These are phyloP conservation scores for Rickenella mellea DNA, from an alignment of 768 basidiomycete species.

Conservation along the genomic window DNA sequence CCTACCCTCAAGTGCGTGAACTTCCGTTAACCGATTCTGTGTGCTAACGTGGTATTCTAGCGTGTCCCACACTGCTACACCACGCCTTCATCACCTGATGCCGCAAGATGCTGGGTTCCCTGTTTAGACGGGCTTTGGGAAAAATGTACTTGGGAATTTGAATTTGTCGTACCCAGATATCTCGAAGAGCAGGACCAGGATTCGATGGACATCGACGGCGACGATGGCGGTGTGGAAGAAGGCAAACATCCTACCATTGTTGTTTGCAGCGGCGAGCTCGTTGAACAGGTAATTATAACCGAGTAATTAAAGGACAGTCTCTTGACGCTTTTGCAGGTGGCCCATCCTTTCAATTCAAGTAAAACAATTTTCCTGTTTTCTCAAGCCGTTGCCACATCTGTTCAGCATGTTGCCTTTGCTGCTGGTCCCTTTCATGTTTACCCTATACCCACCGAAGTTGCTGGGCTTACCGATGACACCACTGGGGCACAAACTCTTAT, in stretches of 20 bases:
- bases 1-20: constrained; percentile 72
- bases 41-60: constrained; percentile 27
- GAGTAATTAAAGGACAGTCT: constrained; percentile 2
- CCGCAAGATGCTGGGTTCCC: constrained; percentile 98
- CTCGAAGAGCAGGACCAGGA: constrained; percentile 51
- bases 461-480: constrained; percentile 49
- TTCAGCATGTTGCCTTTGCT: constrained; percentile 94
- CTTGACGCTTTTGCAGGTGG: constrained; percentile 43
- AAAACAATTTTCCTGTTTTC: constrained; percentile 93
- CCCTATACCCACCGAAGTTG: constrained; percentile 53
- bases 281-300: constrained; percentile 66
- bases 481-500: constrained; percentile 64
- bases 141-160: constrained; percentile 96
- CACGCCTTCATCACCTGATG: constrained; percentile 76
- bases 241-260: constrained; percentile 75
- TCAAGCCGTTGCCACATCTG: constrained; percentile 78
- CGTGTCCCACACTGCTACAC: constrained; percentile 92
- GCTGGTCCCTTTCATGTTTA: constrained; percentile 88
- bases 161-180: constrained; percentile 85
- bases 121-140: constrained; percentile 94
- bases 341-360: constrained; percentile 87
- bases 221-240: constrained; percentile 27
- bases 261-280: constrained; percentile 87
- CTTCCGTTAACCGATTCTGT: constrained; percentile 4
- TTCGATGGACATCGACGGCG: constrained; percentile 34